A percentile compares a stretch with the other conserved stretches of the same genome.
Conservation (phyloP, 352 stramenopile species). For the Phytophthora citrophthora region DNA sequence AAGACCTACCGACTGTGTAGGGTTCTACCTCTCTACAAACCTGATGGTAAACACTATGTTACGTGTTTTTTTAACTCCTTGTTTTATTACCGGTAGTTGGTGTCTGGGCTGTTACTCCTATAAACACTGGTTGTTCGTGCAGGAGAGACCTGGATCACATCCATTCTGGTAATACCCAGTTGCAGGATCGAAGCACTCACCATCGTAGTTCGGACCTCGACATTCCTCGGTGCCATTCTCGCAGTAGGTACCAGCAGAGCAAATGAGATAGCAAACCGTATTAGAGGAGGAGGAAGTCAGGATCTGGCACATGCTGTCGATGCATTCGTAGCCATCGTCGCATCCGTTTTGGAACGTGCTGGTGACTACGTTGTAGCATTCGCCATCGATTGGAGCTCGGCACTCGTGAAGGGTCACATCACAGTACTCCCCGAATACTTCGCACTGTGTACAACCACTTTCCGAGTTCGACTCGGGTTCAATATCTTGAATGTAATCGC, state of each 20-base stretch:
- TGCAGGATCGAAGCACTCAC: constrained; percentile 42
- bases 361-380: constrained; percentile 33
- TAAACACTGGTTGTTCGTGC: constrained; percentile 25
- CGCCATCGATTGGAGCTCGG: constrained; percentile 7
- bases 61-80: no score
- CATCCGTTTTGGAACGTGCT: constrained; percentile 16
- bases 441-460: constrained; percentile 9
- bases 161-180: constrained; percentile 22
- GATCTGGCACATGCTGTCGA: constrained; percentile 16
- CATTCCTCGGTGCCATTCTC: constrained; percentile 32
- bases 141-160: constrained; percentile 26
- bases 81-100: background rate
- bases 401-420: constrained; percentile 10
- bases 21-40: no score
- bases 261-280: constrained; percentile 21
- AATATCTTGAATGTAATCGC: constrained; percentile 10
- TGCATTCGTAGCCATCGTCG: constrained; percentile 11
- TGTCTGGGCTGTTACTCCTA: constrained; percentile 29
- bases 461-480: background rate
- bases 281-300: constrained; percentile 1
- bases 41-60: no score
- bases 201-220: constrained; percentile 23
- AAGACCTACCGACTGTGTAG: constrained; percentile 33
- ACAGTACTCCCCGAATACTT: constrained; percentile 12
- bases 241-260: constrained; percentile 33